Base-by-base conservation (phyloP, 805 yeast species). In the Kluyveromyces nonfermentans region DNA sequence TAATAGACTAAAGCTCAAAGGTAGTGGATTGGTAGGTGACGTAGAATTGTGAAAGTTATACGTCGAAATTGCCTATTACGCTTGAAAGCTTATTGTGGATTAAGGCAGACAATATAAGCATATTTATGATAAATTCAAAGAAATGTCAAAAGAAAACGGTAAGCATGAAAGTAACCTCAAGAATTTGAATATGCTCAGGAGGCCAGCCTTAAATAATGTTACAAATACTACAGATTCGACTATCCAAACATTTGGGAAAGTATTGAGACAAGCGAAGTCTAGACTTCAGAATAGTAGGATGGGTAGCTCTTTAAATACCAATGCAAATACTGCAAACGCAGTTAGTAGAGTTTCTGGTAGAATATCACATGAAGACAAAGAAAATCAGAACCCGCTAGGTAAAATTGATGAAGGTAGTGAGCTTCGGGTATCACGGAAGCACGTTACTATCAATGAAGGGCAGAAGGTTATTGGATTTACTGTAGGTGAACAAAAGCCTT, bases 131-230 rank as follows among this genome's bases (percentile, higher is more conserved):
- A 25, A 10, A 25, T 25, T 25, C 30, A 10, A 25, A 25, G 30
- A 14, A n/a, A 38, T 38, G 41, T 38, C 41, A 38, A 38, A 38
- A 33, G 41, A 38, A 16, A 25, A 25, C 30, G 12, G 30, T 14
- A 38, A 38, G 31, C 28, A 38, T 38, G 41, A 38, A n/a, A 38
- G 41, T 17, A 38, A 34, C 16, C 20, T 38, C 22, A 38, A 38
- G 31, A 38, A 38, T 22, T 17, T 38, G 41, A 33, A 35, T 31
- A 38, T 43, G 37, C 39, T 43, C 31, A 37, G 41, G 34, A 50
- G 68, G 41, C 48, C 63, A 37, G 68, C 64, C 16, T 50, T 63
- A 39, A 56, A 56, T 32, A 63, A 63, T 45, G 68, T 63, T 10
- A 63, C 68, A 16, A 60, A 62, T 41, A 62, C 65, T 9, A 52